Evolutionary conservation across 108 stramenopile species (phyloP), one percentile per base, ranked within the genome.

Genomic region (Nannochloropsis gaditana): DNA sequence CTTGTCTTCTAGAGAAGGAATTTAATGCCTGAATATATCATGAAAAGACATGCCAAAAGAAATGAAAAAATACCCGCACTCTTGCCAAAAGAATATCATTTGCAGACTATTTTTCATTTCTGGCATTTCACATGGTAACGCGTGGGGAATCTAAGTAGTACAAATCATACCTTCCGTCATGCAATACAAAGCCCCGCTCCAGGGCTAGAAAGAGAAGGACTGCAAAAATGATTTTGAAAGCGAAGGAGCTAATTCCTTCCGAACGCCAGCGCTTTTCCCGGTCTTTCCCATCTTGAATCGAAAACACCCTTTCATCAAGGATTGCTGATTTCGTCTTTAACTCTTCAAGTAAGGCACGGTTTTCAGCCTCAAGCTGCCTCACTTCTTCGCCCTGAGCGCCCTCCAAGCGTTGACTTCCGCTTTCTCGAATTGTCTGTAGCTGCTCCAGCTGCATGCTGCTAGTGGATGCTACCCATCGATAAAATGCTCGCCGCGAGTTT

Each of bases 331-430:
- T n/a, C 59, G 19, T 73, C 59, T 73, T 15, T n/a, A 73, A n/a
- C 59, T 73, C 59, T n/a, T 73, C 59, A n/a, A 73, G 59, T n/a
- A 73, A 73, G 59, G 59, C 59, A 15, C n/a, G 15, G 59, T 73
- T 73, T 8, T 73, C 59, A n/a, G 19, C 59, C 59, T 73, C 59
- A n/a, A 73, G 59, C 6, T 73, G 59, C 59, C n/a, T 6, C 3
- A 73, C n/a, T n/a, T 73, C 59, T n/a, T 73, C 59, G 4, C 19
- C 59, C 59, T 73, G 59, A 4, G 59, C 59, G 19, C n/a, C 19
- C 59, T 73, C n/a, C n/a, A n/a, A 15, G 2, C 19, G 2, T n/a
- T 50, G 47, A 1, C 31, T 31, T 31, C 31, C 31, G 31, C 31
- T 31, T 15, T 73, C 59, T 73, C 59, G 59, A n/a, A 73, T 2